Conservation (phyloP, 768 basidiomycete genomes). For the Lactarius indigo region DNA sequence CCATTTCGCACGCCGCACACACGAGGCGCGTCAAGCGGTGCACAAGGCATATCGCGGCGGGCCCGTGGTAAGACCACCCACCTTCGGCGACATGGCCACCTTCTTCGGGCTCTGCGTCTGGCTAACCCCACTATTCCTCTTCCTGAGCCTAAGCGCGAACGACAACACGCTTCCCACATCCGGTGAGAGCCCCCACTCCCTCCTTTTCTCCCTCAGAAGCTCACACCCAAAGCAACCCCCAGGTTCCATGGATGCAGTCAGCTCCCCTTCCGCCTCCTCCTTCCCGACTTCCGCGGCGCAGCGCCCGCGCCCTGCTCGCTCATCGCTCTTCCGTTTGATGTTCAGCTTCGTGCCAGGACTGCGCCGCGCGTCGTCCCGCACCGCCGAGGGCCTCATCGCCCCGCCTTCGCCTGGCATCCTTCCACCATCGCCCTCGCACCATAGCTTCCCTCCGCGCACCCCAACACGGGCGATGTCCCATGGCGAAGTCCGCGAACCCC, state of each 20-base stretch:
- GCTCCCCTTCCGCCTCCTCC: slow-evolving; percentile 27
- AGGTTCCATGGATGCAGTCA: neutral
- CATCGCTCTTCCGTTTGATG: slow-evolving; percentile 67
- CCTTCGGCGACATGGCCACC: slow-evolving; percentile 73
- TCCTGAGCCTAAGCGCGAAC: slow-evolving; percentile 93
- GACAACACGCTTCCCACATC: slow-evolving; percentile 85
- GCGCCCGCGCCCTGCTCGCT: slow-evolving; percentile 39
- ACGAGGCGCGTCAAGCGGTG: slow-evolving; percentile 52
- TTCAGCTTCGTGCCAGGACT: slow-evolving; percentile 44
- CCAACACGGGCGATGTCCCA: slow-evolving; percentile 22
- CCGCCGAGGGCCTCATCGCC: slow-evolving; percentile 67
- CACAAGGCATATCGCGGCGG: slow-evolving; percentile 41
- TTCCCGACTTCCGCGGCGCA: slow-evolving; percentile 23
- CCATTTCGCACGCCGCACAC: slow-evolving; percentile 76
- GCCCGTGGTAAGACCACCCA: slow-evolving; percentile 28
- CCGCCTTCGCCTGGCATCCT: slow-evolving; percentile 48
- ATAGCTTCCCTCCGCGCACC: slow-evolving; percentile 23
- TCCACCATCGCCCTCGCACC: slow-evolving; percentile 24
- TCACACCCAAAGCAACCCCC: neutral
- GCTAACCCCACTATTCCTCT: slow-evolving; percentile 88
- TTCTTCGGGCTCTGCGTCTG: slow-evolving; percentile 86
- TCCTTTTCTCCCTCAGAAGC: slow-evolving; percentile 29
- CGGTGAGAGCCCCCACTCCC: slow-evolving; percentile 29
- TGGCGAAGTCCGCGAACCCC: slow-evolving; percentile 18
- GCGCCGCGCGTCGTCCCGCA: slow-evolving; percentile 42